Conservation (phyloP, 176 grass and related monocot genomes). For the Hyparrhenia diplandra region DNA sequence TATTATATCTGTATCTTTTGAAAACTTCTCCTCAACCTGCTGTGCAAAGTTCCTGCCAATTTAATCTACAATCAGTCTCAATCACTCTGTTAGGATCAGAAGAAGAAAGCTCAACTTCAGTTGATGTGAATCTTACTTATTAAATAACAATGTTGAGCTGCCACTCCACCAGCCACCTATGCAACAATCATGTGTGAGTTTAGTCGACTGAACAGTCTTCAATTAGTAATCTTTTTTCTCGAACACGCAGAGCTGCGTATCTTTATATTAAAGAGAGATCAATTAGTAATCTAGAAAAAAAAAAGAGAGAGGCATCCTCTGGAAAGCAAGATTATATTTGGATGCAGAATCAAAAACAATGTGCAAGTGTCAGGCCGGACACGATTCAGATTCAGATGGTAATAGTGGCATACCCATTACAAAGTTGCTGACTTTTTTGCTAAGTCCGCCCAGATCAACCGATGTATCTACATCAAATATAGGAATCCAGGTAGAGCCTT, state of each 20-base stretch:
- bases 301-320: background rate
- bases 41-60: slow-evolving; percentile 66
- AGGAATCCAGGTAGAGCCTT: slow-evolving; percentile 95
- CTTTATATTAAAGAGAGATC: background rate
- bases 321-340: background rate
- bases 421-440: slow-evolving; percentile 85
- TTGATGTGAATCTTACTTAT: slow-evolving; percentile 62
- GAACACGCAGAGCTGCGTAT: background rate
- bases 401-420: slow-evolving; percentile 65
- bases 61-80: slow-evolving; percentile 26
- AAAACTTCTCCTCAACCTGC: slow-evolving; percentile 80
- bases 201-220: background rate
- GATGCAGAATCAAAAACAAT: background rate
- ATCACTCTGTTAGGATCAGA: slow-evolving; percentile 1
- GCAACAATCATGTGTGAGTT: slow-evolving; percentile 12
- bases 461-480: slow-evolving; percentile 74
- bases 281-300: background rate
- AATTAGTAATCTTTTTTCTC: background rate
- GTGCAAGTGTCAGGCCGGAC: background rate
- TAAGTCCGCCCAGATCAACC: slow-evolving; percentile 44
- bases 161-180: slow-evolving; percentile 99
- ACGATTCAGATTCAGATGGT: background rate
- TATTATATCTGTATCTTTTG: slow-evolving; percentile 84
- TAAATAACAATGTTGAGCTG: slow-evolving; percentile 64
- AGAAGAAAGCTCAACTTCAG: background rate